Base-by-base conservation (phyloP, 139 green algal genomes). In the Pseudopediastrum boryanum region DNA sequence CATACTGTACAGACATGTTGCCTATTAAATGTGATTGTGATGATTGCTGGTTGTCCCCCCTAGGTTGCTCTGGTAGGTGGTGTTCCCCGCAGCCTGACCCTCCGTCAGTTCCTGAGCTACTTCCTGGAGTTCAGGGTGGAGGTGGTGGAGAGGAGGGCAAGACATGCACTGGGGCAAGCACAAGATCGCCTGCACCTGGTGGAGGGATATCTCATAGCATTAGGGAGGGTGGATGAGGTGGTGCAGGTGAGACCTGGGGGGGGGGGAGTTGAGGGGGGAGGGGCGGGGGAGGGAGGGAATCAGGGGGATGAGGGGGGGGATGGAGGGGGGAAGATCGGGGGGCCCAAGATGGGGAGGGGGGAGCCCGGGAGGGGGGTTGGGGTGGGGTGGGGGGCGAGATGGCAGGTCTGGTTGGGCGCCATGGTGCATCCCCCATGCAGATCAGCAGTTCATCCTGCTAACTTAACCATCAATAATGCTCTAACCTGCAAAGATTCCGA, bases 61-160 rank as follows among this genome's bases (percentile, higher is more conserved):
- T 71, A 80, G 83, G 79, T 94, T 46, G 89, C 90, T 7, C 76
- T 97, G 35, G 88, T 93, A 25, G 78, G 87, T 64, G 81, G 85
- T 3, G 64, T 79, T 23, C 94, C 94, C 1, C 74, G 65, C 35
- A 88, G 76, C 13, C 77, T 98, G 42, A 86, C 52, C 19, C 83
- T 98, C 7, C 91, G 89, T 63, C 79, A 92, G 3, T 87, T 92
- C 36, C 86, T 98, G 52, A 9, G 77, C 46, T 73, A 91, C 58
- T 98, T 95, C 70, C 75, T 96, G 27, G 91, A 94, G 50, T 98
- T 98, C 78, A 86, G 94, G 89, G 78, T 91, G 82, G 65, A 90
- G 13, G 90, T 97, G 25, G 83, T 98, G 19, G 52, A 88, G 75
- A 81, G 87, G 9, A 84, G 95, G 12, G 83, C 90, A 12, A 3